Conservation (phyloP, 2,329 filamentous ascomycete genomes). For the Davidsoniella neocaledoniae region DNA sequence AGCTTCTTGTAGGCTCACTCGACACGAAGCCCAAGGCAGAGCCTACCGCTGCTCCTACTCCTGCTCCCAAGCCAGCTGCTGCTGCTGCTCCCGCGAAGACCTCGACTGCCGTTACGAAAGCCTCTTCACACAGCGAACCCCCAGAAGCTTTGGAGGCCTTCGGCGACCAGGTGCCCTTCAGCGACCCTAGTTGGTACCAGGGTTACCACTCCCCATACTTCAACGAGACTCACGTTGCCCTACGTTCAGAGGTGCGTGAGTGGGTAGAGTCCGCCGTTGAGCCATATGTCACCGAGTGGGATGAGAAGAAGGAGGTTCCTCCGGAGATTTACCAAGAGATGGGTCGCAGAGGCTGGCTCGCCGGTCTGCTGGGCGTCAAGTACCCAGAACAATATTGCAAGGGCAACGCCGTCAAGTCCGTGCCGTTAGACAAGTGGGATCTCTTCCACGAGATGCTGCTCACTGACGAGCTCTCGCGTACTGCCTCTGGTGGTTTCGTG, state of each 20-base stretch:
- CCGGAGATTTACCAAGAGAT: slow-evolving; percentile 86
- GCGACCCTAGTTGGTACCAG: slow-evolving; percentile 89
- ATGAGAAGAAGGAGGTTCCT: slow-evolving; percentile 83
- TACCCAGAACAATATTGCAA: slow-evolving; percentile 63
- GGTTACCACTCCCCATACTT: slow-evolving; percentile 91
- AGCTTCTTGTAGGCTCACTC: slow-evolving; percentile 71
- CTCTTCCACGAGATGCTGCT: slow-evolving; percentile 94
- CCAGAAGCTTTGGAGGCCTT: slow-evolving; percentile 51
- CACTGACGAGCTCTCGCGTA: slow-evolving; percentile 83
- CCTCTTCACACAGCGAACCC: slow-evolving; percentile 26
- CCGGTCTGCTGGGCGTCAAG: slow-evolving; percentile 72
- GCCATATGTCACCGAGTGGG: slow-evolving; percentile 88
- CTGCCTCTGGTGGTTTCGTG: slow-evolving; percentile 79
- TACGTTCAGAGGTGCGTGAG: slow-evolving; percentile 77
- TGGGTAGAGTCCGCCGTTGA: slow-evolving; percentile 86
- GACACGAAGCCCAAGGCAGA: slow-evolving; percentile 58
- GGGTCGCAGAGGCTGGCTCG: slow-evolving; percentile 81
- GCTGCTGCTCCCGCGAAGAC: slow-evolving; percentile 20
- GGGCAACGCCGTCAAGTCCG: slow-evolving; percentile 53
- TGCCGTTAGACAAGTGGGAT: slow-evolving; percentile 83
- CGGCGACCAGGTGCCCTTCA: slow-evolving; percentile 76
- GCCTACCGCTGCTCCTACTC: slow-evolving; percentile 36
- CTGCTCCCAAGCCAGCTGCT: slow-evolving; percentile 31
- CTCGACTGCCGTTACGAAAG: slow-evolving; percentile 15
- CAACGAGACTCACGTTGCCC: slow-evolving; percentile 82